Evolutionary conservation across 441 rosid species (phyloP), one percentile per base, ranked within the genome.

Genomic region (Erysimum cheiri): DNA sequence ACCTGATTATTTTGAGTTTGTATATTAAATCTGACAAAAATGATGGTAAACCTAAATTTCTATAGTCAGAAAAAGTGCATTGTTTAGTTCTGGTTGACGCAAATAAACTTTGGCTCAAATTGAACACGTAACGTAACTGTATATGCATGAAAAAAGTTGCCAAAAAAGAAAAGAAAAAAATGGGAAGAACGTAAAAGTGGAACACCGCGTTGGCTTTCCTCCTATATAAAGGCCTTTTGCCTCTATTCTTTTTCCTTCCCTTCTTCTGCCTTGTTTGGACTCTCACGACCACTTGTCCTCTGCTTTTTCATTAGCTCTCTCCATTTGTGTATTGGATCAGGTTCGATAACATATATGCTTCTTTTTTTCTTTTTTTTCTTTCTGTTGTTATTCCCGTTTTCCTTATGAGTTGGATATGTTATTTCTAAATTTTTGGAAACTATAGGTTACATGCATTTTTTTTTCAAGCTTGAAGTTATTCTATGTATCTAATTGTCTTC

Each of bases 81-180:
- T 60, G 63, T 71, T 53, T 53, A 53, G 69, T 62, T 62, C 48
- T 48, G 32, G 55, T 54, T 63, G 56, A 71, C 47, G 56, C 61
- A 60, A 44, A 35, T 22, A 44, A 41, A 71, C n/a, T 5, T 3
- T 28, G 36, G 4, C 8, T 46, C 71, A 73, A 73, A 58, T 73
- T 65, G 71, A 64, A 65, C 36, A 73, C 72, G 77, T 58, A 22
- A 73, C 77, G 66, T 28, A 55, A 54, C 17, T 64, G 15, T 44
- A 36, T 4, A 19, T 26, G 5, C 6, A 39, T 12, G 10, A 41
- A 26, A 40, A 35, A 8, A 0, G 24, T 60, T 26, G n/a, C 33
- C 48, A 8, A 60, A 64, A 63, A 33, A 36, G 2, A 56, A 12
- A 47, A 36, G 1, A 4, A 24, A 35, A 12, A 52, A 69, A 59